A percentile compares a stretch with the other conserved stretches of the same genome.
Evolutionary conservation across 148 eudicot species (phyloP).

Genomic region (Polygonum maritimum): DNA sequence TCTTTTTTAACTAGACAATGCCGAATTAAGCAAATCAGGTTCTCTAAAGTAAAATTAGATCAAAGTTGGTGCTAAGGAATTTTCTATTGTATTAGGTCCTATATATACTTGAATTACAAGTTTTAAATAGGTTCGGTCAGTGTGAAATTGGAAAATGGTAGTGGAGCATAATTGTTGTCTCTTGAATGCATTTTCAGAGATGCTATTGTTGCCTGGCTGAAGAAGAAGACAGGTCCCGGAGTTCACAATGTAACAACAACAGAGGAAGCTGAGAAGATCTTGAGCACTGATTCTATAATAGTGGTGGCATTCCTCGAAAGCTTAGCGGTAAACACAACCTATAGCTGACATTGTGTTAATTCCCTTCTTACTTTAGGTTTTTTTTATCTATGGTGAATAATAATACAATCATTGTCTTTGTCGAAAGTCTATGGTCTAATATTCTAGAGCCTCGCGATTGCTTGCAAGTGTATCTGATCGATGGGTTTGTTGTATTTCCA

Average conservation of each 20-base stretch:
- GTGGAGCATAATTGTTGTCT: neutral
- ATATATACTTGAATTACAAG: neutral
- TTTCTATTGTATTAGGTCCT: neutral
- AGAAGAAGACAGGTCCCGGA: conserved; percentile 61
- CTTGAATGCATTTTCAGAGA: conserved; percentile 27
- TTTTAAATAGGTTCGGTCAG: neutral
- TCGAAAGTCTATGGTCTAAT: neutral
- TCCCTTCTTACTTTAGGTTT: neutral
- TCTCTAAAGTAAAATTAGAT: neutral
- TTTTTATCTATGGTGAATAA: neutral
- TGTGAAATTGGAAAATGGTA: neutral
- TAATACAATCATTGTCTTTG: neutral
- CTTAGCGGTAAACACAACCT: conserved; percentile 34
- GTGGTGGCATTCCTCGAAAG: conserved; percentile 52
- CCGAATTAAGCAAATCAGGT: neutral
- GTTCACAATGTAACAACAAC: conserved; percentile 43
- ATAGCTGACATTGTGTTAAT: neutral
- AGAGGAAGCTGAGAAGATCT: conserved; percentile 55
- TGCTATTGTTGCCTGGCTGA: conserved; percentile 66
- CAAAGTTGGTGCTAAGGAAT: neutral
- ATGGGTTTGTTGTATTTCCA: conserved; percentile 5
- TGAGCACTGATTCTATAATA: conserved; percentile 34
- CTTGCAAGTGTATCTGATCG: conserved; percentile 1
- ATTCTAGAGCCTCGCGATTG: neutral
- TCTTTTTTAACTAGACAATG: neutral